Conservation (phyloP, 176 grass and related monocot genomes). For the Triticum turgidum region DNA sequence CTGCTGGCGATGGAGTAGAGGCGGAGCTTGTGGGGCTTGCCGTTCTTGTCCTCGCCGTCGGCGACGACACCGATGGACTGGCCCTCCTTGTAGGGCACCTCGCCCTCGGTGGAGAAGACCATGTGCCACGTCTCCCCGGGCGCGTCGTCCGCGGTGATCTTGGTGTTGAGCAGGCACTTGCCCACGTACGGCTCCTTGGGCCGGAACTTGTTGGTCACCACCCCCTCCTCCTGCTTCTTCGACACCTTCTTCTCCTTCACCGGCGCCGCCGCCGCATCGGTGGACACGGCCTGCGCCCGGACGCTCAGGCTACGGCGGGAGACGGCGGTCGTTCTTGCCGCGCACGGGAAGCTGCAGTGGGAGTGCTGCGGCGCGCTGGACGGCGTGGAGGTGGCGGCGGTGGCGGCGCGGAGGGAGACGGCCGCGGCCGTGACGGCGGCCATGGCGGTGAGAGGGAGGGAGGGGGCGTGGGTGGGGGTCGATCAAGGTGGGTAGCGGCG, state of each 20-base stretch:
- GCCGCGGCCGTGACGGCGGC: constrained; percentile 69
- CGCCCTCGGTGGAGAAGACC: constrained; percentile 79
- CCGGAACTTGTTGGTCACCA: constrained; percentile 70
- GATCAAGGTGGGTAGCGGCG: neutral
- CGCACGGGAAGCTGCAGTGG: constrained; percentile 39
- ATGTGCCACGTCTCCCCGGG: constrained; percentile 99
- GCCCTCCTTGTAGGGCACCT: constrained; percentile 86
- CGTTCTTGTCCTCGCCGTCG: constrained; percentile 85
- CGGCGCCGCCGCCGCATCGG: constrained; percentile 31
- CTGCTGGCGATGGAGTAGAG: constrained; percentile 97
- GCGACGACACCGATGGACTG: constrained; percentile 86
- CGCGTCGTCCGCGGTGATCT: constrained; percentile 91
- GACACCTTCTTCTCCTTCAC: constrained; percentile 63
- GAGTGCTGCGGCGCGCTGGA: constrained; percentile 16
- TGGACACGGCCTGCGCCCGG: constrained; percentile 60
- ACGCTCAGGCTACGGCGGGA: neutral
- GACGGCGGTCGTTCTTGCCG: neutral
- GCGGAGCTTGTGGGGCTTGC: constrained; percentile 92
- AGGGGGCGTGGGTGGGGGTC: neutral
- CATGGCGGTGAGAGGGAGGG: constrained; percentile 15
- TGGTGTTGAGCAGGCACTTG: constrained; percentile 92
- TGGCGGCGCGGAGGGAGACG: constrained; percentile 38
- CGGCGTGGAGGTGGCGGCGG: neutral
- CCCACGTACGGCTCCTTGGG: constrained; percentile 83
- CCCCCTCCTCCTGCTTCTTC: constrained; percentile 85